phyloP scores from a whole-genome alignment of 345 rosid genomes.

The Brassica cretica region DNA sequence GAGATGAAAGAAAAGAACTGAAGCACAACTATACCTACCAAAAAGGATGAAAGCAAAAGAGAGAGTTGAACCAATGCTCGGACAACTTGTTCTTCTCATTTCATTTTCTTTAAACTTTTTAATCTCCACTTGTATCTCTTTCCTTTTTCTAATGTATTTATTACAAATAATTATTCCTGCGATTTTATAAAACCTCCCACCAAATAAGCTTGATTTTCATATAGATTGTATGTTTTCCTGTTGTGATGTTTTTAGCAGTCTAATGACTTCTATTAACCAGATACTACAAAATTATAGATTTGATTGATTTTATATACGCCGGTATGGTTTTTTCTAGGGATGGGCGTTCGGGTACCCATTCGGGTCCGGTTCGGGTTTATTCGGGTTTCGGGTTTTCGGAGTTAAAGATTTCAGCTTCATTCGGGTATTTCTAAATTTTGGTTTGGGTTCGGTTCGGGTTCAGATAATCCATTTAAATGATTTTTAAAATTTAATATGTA shows the following conservation, averaged over 20 bases:
- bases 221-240: background rate
- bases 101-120: background rate
- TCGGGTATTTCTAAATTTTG: too few species aligned
- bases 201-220: background rate
- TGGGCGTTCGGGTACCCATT: too few species aligned
- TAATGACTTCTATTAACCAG: background rate
- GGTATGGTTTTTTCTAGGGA: background rate
- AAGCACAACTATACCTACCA: background rate
- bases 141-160: background rate
- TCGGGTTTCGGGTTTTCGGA: too few species aligned
- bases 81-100: background rate
- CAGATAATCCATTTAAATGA: too few species aligned
- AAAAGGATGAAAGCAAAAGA: constrained; percentile 28
- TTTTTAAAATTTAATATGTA: too few species aligned
- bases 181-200: background rate
- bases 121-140: background rate
- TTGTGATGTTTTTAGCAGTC: background rate
- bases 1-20: background rate
- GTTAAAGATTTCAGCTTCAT: too few species aligned
- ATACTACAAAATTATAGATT: background rate
- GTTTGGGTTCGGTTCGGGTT: too few species aligned
- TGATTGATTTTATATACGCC: background rate
- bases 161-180: background rate
- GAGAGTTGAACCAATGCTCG: background rate
- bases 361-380: too few species aligned